Base-by-base conservation (phyloP, 345 rosid genomes). In the Draba incana region DNA sequence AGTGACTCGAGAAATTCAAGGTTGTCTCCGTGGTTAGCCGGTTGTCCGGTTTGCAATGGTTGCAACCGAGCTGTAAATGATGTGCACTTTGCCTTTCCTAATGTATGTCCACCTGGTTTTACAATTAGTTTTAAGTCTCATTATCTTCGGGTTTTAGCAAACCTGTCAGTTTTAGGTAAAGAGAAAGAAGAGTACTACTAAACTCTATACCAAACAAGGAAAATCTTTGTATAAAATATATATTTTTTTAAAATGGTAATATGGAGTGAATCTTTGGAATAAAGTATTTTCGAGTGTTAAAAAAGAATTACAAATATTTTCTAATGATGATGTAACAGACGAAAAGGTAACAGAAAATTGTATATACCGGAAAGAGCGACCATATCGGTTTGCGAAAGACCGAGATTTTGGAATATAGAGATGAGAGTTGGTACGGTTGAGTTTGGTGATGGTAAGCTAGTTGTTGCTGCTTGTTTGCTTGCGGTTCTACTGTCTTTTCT, bases 31-130 rank as follows among this genome's bases (percentile, higher is more conserved):
- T 81, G 74, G 52, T 82, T 79, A 10, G 69, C 70, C 0, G 77
- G 71, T 69, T 45, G 12, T 59, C 81, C 68, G 3, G 69, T 53
- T 69, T 68, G 74, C 13, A 48, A 46, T 1, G 84, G 81, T 33
- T 66, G 78, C 23, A 90, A 74, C 57, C 96, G 79, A 4, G 88
- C 79, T 42, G 70, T 81, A 44, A 92, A 92, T 0, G 88, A 81
- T 4, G 87, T 46, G 81, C 98, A 92, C 37, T 88, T 78, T 31
- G 97, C 98, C 75, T 80, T 86, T 37, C 97, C 96, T 65, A 88
- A 63, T 2, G 92, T 86, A 75, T 92, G 96, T 4, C 90, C 96
- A 37, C 98, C 96, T 85, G 11, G 28, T 13, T 60, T 72, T 28
- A 48, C 44, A 71, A 35, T 62, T 27, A 46, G 60, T 35, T 57